These are phyloP conservation scores for Cryptosporidium muris DNA, from an alignment of 169 alveolate species.

Conservation along the genomic window DNA sequence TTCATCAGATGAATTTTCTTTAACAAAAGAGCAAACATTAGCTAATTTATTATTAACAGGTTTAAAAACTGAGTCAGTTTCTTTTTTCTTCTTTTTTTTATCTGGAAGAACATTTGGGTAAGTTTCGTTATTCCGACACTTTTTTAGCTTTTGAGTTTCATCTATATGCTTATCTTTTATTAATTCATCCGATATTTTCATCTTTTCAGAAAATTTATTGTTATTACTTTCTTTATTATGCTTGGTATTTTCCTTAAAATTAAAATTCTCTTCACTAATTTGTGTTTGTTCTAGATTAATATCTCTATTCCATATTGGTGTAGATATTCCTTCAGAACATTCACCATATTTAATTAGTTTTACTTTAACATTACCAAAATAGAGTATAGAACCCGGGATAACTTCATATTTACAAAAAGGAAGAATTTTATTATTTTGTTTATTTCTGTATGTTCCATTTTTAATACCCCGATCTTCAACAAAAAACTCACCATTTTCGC, in stretches of 20 bases:
- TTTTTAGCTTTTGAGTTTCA: too few species aligned
- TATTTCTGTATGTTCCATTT: conserved; percentile 43
- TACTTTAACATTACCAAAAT: conserved; percentile 56
- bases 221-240: neutral
- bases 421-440: conserved; percentile 3
- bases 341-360: conserved; percentile 53
- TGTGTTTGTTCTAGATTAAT: neutral
- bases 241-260: neutral
- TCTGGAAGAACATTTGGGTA: too few species aligned
- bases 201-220: too few species aligned
- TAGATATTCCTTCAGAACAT: conserved; percentile 6
- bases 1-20: neutral
- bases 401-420: conserved; percentile 59
- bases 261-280: neutral
- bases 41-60: too few species aligned
- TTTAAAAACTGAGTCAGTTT: too few species aligned
- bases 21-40: neutral
- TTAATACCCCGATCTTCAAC: conserved; percentile 30
- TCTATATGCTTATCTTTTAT: too few species aligned
- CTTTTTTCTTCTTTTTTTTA: too few species aligned
- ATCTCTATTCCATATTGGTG: conserved; percentile 38
- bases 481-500: conserved; percentile 58
- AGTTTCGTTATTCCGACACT: too few species aligned
- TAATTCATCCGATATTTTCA: too few species aligned
- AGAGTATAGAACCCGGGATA: conserved; percentile 17